These are phyloP conservation scores for Trichoderma atrobrunneum DNA, from an alignment of 2,329 filamentous ascomycete genomes.

Conservation along the genomic window DNA sequence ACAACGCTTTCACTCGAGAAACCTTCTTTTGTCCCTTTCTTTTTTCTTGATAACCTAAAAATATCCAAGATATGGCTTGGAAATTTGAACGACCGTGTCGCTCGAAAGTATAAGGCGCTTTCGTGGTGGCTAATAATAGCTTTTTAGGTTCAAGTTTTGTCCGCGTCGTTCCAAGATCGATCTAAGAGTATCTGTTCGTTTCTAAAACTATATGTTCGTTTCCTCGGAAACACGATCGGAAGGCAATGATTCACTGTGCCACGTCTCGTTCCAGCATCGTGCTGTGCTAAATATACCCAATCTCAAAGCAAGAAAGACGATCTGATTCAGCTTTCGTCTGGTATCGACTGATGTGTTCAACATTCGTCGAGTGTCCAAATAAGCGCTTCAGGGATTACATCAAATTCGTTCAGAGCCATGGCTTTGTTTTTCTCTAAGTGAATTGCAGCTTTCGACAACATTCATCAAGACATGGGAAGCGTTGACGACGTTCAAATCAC, in stretches of 20 bases:
- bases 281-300: neutral
- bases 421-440: neutral
- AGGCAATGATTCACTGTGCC: neutral
- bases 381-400: neutral
- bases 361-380: neutral
- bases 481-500: neutral
- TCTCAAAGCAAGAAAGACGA: neutral
- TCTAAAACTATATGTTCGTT: neutral
- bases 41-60: neutral
- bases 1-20: accelerated
- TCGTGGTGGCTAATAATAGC: neutral
- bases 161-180: neutral
- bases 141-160: neutral
- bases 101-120: neutral
- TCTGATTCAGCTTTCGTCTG: neutral
- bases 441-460: neutral
- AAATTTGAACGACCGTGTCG: neutral
- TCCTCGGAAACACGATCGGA: neutral
- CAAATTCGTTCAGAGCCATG: neutral
- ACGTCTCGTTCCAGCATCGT: neutral
- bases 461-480: neutral
- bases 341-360: neutral
- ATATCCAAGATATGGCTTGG: neutral
- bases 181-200: neutral
- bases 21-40: neutral